phyloP scores from a whole-genome alignment of 495 filamentous ascomycete species.

The Hypoxylon rickii region DNA sequence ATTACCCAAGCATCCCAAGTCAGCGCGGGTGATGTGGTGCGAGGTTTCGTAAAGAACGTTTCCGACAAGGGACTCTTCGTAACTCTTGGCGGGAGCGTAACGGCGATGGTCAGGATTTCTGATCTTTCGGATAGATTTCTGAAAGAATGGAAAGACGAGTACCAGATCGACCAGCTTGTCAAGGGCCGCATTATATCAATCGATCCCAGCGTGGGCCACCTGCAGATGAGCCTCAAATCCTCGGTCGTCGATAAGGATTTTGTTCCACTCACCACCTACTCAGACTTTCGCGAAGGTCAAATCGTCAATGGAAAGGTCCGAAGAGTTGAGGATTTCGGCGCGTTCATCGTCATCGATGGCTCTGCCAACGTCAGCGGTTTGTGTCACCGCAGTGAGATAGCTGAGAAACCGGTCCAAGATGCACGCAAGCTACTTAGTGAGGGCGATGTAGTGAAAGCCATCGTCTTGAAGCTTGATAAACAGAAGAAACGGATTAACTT shows the following conservation, averaged over 20 bases:
- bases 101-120: constrained; percentile 77
- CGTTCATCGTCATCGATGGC: constrained; percentile 86
- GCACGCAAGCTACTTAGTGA: constrained; percentile 82
- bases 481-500: constrained; percentile 79
- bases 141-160: constrained; percentile 94
- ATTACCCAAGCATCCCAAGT: constrained; percentile 69
- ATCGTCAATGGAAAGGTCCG: constrained; percentile 85
- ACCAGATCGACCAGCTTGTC: constrained; percentile 84
- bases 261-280: constrained; percentile 67
- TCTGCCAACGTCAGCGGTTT: constrained; percentile 87
- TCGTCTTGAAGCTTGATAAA: constrained; percentile 75
- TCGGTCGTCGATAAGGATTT: constrained; percentile 82
- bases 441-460: constrained; percentile 90
- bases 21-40: constrained; percentile 76
- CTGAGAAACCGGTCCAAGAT: constrained; percentile 76
- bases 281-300: constrained; percentile 76
- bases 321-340: constrained; percentile 92
- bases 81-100: constrained; percentile 74
- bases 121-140: constrained; percentile 89
- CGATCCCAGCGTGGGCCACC: constrained; percentile 64
- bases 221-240: constrained; percentile 85
- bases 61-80: constrained; percentile 87
- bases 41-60: constrained; percentile 88
- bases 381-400: constrained; percentile 89
- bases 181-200: constrained; percentile 79